phyloP scores from a whole-genome alignment of 192 early-diverging fungal species.

The Entophlyctis helioformis region DNA sequence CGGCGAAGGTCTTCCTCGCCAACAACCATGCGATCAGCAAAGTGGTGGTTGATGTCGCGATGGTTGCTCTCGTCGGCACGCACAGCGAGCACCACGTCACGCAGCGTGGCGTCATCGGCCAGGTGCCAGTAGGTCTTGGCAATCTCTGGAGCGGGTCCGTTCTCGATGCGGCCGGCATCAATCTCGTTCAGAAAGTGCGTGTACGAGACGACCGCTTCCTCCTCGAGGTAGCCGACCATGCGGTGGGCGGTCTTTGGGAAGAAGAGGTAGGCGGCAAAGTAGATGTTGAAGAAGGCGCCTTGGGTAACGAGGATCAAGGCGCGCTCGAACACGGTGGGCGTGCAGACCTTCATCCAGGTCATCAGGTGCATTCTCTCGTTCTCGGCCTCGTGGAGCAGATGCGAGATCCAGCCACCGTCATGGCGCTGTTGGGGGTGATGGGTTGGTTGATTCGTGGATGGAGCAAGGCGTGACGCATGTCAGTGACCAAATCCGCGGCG shows the following conservation, averaged over 20 bases:
- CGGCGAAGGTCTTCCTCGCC: too few species aligned
- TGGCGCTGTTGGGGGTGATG: conserved; percentile 51
- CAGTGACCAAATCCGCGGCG: too few species aligned
- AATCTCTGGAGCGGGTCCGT: conserved; percentile 67
- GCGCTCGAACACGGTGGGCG: conserved; percentile 15
- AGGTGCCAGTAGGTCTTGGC: conserved; percentile 69
- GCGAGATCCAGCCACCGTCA: conserved; percentile 86
- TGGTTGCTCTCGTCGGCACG: conserved; percentile 68
- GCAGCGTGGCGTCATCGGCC: conserved; percentile 57
- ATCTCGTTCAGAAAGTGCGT: conserved; percentile 78
- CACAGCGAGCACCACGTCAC: conserved; percentile 77
- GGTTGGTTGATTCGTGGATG: conserved; percentile 6
- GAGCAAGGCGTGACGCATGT: too few species aligned
- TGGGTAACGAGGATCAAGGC: conserved; percentile 62
- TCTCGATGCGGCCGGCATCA: conserved; percentile 50
- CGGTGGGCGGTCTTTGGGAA: conserved; percentile 74
- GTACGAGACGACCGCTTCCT: conserved; percentile 86
- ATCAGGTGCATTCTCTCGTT: conserved; percentile 66
- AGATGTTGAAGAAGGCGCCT: conserved; percentile 83
- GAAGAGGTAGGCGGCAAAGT: conserved; percentile 66
- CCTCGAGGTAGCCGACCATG: conserved; percentile 85
- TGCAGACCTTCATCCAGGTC: conserved; percentile 24
- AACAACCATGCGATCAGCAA: too few species aligned
- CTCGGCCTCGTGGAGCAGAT: conserved; percentile 84
- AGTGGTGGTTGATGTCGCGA: too few species aligned